A percentile compares a stretch with the other conserved stretches of the same genome.
These are phyloP conservation scores for Aureobasidium mangrovei DNA, from an alignment of 2,329 filamentous ascomycete species.

Conservation along the genomic window DNA sequence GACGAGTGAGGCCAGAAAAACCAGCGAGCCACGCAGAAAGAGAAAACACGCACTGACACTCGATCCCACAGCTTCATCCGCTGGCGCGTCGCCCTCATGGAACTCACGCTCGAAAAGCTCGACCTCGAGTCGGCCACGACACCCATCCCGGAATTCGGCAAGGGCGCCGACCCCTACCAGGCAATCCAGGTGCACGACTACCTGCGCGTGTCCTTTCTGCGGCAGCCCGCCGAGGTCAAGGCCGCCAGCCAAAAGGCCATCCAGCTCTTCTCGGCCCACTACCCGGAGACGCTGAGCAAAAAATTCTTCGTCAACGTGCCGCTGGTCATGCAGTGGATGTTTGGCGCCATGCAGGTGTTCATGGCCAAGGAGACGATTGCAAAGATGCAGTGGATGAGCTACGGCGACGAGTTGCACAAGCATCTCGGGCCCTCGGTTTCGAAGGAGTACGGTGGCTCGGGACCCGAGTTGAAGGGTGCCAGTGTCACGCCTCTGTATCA, in stretches of 20 bases:
- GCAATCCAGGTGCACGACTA: constrained; percentile 94
- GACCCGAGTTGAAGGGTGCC: constrained; percentile 39
- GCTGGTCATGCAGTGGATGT: constrained; percentile 73
- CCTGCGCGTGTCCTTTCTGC: constrained; percentile 75
- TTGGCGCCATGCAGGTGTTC: constrained; percentile 38
- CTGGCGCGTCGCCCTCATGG: constrained; percentile 88
- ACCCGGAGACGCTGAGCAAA: constrained; percentile 79
- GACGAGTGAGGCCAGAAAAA: constrained; percentile 54
- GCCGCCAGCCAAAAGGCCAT: constrained; percentile 73
- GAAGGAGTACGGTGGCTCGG: constrained; percentile 70
- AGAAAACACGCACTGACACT: neutral
- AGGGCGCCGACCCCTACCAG: constrained; percentile 69
- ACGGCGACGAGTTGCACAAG: constrained; percentile 57
- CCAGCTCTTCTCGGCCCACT: constrained; percentile 67
- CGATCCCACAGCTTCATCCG: constrained; percentile 60
- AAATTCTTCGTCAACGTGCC: constrained; percentile 98
- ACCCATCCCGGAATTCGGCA: constrained; percentile 59
- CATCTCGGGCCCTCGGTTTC: constrained; percentile 62
- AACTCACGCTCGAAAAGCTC: constrained; percentile 69
- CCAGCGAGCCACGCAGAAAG: neutral
- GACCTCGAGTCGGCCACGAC: constrained; percentile 59
- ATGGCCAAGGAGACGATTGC: constrained; percentile 40
- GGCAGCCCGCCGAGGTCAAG: constrained; percentile 68
- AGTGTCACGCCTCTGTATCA: constrained; percentile 34
- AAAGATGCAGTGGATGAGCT: constrained; percentile 42